Evolutionary conservation across 768 basidiomycete genomes (phyloP).

Genomic region (Hericium coralloides): DNA sequence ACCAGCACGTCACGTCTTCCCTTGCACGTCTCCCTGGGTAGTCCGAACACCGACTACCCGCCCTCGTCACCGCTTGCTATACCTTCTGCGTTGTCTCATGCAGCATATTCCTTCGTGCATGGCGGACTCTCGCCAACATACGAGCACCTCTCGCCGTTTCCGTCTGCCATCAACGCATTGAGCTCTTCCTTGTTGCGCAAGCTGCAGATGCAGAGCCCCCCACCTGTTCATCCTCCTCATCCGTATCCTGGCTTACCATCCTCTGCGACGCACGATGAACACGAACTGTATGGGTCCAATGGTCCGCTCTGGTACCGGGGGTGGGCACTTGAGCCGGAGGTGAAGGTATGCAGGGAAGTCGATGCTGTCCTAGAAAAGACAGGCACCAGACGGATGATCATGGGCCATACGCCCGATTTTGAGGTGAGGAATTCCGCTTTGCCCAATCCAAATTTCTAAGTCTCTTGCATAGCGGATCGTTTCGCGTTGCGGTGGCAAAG

Average conservation of each 20-base stretch:
- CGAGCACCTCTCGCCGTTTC: conserved; percentile 69
- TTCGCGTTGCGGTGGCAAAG: conserved; percentile 81
- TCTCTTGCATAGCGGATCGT: conserved; percentile 51
- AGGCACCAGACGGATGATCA: conserved; percentile 82
- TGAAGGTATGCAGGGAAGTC: conserved; percentile 60
- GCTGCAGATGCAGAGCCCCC: conserved; percentile 55
- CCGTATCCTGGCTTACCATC: conserved; percentile 65
- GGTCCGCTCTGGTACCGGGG: conserved; percentile 96
- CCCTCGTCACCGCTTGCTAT: conserved; percentile 33
- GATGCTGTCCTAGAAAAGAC: conserved; percentile 62
- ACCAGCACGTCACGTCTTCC: conserved; percentile 76
- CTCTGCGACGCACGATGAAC: conserved; percentile 57
- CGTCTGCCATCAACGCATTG: conserved; percentile 71
- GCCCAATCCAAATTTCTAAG: not conserved
- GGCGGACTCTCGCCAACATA: conserved; percentile 83
- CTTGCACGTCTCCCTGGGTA: conserved; percentile 60
- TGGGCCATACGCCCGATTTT: conserved; percentile 96
- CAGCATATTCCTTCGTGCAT: conserved; percentile 88
- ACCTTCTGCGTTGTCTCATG: conserved; percentile 49
- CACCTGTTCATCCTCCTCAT: conserved; percentile 72
- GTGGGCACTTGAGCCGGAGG: conserved; percentile 73
- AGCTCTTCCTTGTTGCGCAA: conserved; percentile 61
- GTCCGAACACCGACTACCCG: conserved; percentile 46
- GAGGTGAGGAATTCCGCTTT: conserved; percentile 30
- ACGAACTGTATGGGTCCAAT: conserved; percentile 59